Conservation (phyloP, 2,329 filamentous ascomycete genomes). For the Acrocalymma vagum region DNA sequence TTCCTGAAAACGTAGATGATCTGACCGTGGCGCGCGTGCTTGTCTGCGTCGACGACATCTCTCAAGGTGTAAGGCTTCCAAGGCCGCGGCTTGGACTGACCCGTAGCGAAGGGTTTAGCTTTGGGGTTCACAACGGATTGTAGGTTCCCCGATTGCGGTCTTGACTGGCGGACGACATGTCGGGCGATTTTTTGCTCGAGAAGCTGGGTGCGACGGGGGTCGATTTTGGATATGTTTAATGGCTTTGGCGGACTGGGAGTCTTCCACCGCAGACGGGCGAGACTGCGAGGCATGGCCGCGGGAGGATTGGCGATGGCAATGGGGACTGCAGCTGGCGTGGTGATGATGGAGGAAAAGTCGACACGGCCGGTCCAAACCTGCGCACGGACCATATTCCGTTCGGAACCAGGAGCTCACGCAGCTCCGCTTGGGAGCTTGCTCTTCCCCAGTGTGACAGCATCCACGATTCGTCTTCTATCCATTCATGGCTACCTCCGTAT, state of each 20-base stretch:
- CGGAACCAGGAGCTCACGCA: not conserved
- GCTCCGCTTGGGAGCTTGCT: not conserved
- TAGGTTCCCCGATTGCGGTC: slow-evolving; percentile 29
- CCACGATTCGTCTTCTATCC: slow-evolving; percentile 8
- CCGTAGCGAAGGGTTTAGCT: slow-evolving; percentile 29
- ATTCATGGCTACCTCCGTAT: not conserved
- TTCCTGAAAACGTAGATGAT: slow-evolving; percentile 71
- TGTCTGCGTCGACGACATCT: slow-evolving; percentile 43
- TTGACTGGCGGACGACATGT: slow-evolving; percentile 35
- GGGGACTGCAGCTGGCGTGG: slow-evolving; percentile 2
- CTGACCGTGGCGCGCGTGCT: slow-evolving; percentile 56
- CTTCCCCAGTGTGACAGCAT: slow-evolving; percentile 29
- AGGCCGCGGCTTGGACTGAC: slow-evolving; percentile 17
- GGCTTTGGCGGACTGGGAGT: slow-evolving; percentile 22
- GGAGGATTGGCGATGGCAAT: slow-evolving; percentile 15
- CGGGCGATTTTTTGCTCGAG: slow-evolving; percentile 23
- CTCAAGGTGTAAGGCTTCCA: slow-evolving; percentile 48
- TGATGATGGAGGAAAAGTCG: slow-evolving; percentile 13
- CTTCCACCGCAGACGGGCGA: slow-evolving; percentile 35
- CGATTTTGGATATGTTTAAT: slow-evolving; percentile 21
- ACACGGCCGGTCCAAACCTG: slow-evolving; percentile 4
- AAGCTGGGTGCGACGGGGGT: slow-evolving; percentile 8
- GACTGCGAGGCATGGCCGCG: slow-evolving; percentile 39
- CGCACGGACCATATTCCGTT: slow-evolving; percentile 14
- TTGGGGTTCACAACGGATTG: slow-evolving; percentile 34